A percentile compares a stretch with the other conserved stretches of the same genome.
These are phyloP conservation scores for Neophaeococcomyces mojaviensis DNA, from an alignment of 2,329 filamentous ascomycete genomes.

Conservation along the genomic window DNA sequence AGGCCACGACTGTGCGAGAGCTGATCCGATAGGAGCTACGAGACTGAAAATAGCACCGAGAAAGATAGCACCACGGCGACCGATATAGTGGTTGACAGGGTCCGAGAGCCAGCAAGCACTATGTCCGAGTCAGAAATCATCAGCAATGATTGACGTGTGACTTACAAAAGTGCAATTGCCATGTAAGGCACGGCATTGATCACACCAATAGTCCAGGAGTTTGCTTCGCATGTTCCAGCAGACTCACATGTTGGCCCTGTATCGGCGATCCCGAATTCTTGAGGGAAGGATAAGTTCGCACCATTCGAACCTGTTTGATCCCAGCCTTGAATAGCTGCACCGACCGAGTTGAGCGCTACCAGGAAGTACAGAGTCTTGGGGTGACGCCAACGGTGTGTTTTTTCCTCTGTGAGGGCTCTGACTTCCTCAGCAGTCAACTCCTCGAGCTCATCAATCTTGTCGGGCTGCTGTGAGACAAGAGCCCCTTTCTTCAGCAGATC, in stretches of 20 bases:
- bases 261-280: slow-evolving; percentile 29
- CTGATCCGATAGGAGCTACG: slow-evolving; percentile 25
- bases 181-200: slow-evolving; percentile 46
- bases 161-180: slow-evolving; percentile 49
- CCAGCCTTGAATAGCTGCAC: slow-evolving; percentile 38
- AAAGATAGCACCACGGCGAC: slow-evolving; percentile 26
- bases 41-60: slow-evolving; percentile 27
- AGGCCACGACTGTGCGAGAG: slow-evolving; percentile 25
- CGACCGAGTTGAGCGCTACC: slow-evolving; percentile 36
- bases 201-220: slow-evolving; percentile 36
- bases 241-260: slow-evolving; percentile 7
- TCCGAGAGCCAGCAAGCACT: slow-evolving; percentile 33
- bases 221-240: slow-evolving; percentile 19
- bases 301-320: slow-evolving; percentile 40
- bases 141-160: not conserved
- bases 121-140: slow-evolving; percentile 58
- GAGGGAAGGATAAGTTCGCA: slow-evolving; percentile 37
- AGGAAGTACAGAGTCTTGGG: slow-evolving; percentile 31
- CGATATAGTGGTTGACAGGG: slow-evolving; percentile 25
- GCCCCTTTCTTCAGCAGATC: slow-evolving; percentile 60
- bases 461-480: slow-evolving; percentile 64
- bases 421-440: slow-evolving; percentile 29
- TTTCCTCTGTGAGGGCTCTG: slow-evolving; percentile 28
- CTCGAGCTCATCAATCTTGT: slow-evolving; percentile 49
- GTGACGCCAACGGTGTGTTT: slow-evolving; percentile 30